Percentiles rank a stretch among this genome's conserved stretches.
Conservation (phyloP, 805 yeast genomes). For the Schwanniomyces yamadae region DNA sequence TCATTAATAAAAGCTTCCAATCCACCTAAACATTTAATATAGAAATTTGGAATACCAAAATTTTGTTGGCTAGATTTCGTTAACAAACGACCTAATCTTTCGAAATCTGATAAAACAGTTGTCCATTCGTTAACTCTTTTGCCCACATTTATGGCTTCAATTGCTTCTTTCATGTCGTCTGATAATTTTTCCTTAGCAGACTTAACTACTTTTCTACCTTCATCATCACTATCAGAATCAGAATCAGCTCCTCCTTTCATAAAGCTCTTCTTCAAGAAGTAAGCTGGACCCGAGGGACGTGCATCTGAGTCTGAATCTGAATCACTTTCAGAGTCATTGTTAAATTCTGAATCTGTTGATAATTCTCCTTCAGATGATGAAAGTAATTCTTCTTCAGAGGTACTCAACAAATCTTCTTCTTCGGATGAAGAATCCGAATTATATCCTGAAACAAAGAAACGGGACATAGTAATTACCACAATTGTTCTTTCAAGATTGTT, state of each 20-base stretch:
- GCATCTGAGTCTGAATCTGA: constrained; percentile 37
- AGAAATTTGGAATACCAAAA: constrained; percentile 67
- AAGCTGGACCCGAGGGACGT: constrained; percentile 49
- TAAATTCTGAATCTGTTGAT: constrained; percentile 50
- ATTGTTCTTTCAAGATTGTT: constrained; percentile 4
- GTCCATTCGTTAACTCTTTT: constrained; percentile 79
- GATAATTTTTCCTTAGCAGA: constrained; percentile 89
- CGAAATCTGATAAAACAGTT: constrained; percentile 71
- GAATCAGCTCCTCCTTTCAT: constrained; percentile 41
- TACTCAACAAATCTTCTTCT: constrained; percentile 50
- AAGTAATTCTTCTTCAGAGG: constrained; percentile 60
- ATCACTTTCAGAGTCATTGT: constrained; percentile 36
- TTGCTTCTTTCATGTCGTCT: constrained; percentile 75
- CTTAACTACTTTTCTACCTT: constrained; percentile 82
- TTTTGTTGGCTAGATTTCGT: constrained; percentile 76
- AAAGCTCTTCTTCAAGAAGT: constrained; percentile 52
- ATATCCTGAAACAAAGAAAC: constrained; percentile 76
- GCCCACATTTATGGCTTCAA: constrained; percentile 67
- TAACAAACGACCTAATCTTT: constrained; percentile 65
- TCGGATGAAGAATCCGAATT: constrained; percentile 55
- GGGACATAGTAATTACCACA: constrained; percentile 58
- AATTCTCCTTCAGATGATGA: constrained; percentile 41
- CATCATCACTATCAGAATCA: constrained; percentile 56
- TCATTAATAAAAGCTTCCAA: constrained; percentile 67
- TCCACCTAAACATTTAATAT: constrained; percentile 64